phyloP scores from a whole-genome alignment of 2,329 filamentous ascomycete species.

The Chlorencoelia australis region DNA sequence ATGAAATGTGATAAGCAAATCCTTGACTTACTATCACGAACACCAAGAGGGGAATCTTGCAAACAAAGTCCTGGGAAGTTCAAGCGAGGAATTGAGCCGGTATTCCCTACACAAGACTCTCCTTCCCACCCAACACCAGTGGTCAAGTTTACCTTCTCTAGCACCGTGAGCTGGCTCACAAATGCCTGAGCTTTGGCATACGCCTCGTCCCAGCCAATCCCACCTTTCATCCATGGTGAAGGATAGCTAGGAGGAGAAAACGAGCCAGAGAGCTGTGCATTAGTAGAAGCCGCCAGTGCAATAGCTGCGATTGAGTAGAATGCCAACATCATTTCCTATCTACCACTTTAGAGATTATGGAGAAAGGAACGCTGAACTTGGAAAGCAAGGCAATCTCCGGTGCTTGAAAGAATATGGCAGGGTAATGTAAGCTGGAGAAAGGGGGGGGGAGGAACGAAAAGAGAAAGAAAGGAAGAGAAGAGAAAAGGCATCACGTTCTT shows the following conservation, averaged over 20 bases:
- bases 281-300: conserved; percentile 13
- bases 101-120: conserved; percentile 26
- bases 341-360: too few species aligned
- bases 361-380: too few species aligned
- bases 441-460: too few species aligned
- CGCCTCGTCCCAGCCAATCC: conserved; percentile 50
- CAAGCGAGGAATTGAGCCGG: conserved; percentile 24
- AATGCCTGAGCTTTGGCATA: conserved; percentile 60
- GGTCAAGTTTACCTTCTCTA: conserved; percentile 87
- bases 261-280: conserved; percentile 18
- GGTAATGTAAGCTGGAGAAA: too few species aligned
- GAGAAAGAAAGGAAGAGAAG: too few species aligned
- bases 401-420: too few species aligned
- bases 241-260: conserved; percentile 26
- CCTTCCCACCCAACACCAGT: conserved; percentile 53
- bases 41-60: conserved; percentile 26
- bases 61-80: conserved; percentile 25
- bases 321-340: too few species aligned
- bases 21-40: conserved; percentile 31
- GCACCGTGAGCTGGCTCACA: conserved; percentile 65
- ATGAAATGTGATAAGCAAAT: conserved; percentile 24
- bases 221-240: conserved; percentile 27
- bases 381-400: too few species aligned
- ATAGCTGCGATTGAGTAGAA: conserved; percentile 10
- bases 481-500: too few species aligned